A percentile compares a stretch with the other conserved stretches of the same genome.
phyloP scores from a whole-genome alignment of 148 eudicot species.

The Vaccinium corymbosum region DNA sequence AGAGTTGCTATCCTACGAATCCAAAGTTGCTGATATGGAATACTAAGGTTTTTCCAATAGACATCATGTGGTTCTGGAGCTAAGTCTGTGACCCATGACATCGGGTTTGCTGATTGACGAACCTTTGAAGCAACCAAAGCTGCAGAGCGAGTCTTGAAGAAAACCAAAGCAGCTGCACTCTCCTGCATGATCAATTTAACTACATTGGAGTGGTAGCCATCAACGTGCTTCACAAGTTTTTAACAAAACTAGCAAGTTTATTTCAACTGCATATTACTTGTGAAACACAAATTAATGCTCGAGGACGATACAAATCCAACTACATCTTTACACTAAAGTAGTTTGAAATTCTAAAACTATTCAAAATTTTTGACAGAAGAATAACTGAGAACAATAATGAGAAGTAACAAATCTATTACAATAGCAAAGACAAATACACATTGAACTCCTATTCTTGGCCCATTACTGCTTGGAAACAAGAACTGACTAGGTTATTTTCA shows the following conservation, averaged over 20 bases:
- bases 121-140: conserved; percentile 70
- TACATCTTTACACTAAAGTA: too few species aligned
- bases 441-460: not conserved
- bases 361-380: conserved; percentile 1
- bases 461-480: not conserved
- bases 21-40: conserved; percentile 86
- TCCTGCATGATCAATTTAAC: conserved; percentile 54
- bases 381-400: not conserved
- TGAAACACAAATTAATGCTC: not conserved
- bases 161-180: conserved; percentile 80
- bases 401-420: not conserved
- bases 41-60: conserved; percentile 75
- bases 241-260: not conserved
- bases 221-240: not conserved
- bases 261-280: not conserved
- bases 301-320: conserved; percentile 1
- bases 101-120: conserved; percentile 76
- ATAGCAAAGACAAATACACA: not conserved
- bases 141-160: conserved; percentile 81
- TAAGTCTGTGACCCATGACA: conserved; percentile 79
- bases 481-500: too few species aligned
- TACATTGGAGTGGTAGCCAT: not conserved
- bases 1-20: conserved; percentile 63
- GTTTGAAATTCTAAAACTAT: not conserved
- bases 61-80: conserved; percentile 90